phyloP scores from a whole-genome alignment of 352 stramenopile species.

The Globisporangium nagaii region DNA sequence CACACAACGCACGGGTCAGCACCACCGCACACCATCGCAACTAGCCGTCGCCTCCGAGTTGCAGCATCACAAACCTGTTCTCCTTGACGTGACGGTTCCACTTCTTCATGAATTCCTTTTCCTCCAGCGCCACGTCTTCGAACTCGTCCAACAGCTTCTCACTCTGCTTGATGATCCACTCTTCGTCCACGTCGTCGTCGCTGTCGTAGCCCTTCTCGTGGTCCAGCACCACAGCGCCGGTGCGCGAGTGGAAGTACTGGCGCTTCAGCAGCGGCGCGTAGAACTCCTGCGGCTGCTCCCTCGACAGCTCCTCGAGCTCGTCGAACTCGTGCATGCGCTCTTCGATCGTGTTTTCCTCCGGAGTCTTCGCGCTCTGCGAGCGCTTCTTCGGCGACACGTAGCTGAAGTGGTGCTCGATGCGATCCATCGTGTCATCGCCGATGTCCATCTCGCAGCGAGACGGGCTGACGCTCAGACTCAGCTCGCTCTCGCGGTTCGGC shows the following conservation, averaged over 20 bases:
- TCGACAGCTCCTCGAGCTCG: constrained; percentile 50
- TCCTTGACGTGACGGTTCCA: constrained; percentile 86
- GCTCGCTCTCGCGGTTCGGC: constrained; percentile 17
- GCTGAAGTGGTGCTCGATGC: constrained; percentile 62
- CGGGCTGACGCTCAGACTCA: constrained; percentile 17
- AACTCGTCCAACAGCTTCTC: constrained; percentile 86
- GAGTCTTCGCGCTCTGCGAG: constrained; percentile 11
- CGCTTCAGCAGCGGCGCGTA: constrained; percentile 72
- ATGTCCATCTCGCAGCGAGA: constrained; percentile 53
- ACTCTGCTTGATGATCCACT: constrained; percentile 86
- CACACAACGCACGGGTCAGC: neutral
- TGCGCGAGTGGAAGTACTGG: constrained; percentile 88
- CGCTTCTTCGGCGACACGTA: constrained; percentile 53
- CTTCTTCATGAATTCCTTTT: constrained; percentile 90
- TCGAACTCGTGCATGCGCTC: constrained; percentile 70
- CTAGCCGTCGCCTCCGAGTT: neutral
- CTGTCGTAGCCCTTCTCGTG: constrained; percentile 85
- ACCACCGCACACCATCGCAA: neutral
- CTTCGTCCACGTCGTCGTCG: constrained; percentile 85
- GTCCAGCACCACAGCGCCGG: constrained; percentile 71
- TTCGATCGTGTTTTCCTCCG: constrained; percentile 37
- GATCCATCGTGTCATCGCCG: constrained; percentile 39
- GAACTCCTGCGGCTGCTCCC: constrained; percentile 60
- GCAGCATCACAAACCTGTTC: constrained; percentile 63
- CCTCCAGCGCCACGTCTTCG: constrained; percentile 80